Conservation (phyloP, 2,329 filamentous ascomycete genomes). For the Colletotrichum acutatum region DNA sequence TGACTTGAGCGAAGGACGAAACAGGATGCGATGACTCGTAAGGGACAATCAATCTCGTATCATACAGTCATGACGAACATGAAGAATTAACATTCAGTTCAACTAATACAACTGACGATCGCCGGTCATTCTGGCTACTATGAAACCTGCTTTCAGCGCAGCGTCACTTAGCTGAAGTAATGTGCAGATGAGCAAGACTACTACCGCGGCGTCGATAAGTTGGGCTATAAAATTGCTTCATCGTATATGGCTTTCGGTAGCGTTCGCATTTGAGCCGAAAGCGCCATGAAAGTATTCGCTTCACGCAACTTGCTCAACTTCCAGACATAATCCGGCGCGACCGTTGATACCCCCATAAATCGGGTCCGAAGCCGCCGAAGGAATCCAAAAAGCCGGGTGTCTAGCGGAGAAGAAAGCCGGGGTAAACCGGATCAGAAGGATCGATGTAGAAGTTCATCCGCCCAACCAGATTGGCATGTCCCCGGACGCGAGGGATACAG, state of each 20-base stretch:
- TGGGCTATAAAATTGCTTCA: neutral
- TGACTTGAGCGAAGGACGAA: no score
- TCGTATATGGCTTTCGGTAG: neutral
- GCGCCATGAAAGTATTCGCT: neutral
- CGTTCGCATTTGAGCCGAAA: neutral
- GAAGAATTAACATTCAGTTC: neutral
- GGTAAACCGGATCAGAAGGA: conserved; percentile 16
- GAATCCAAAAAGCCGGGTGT: neutral
- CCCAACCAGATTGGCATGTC: conserved; percentile 19
- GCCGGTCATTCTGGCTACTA: neutral
- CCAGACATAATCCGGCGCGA: neutral
- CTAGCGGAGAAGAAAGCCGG: conserved; percentile 26
- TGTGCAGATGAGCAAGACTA: no score
- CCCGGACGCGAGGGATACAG: conserved; percentile 17
- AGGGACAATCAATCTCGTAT: no score
- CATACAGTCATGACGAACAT: no score
- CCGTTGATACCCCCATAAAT: neutral
- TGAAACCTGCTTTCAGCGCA: neutral
- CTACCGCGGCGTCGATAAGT: neutral
- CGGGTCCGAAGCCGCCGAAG: neutral
- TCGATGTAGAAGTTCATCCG: conserved; percentile 27
- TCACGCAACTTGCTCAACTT: neutral
- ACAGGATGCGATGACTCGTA: no score
- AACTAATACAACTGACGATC: neutral
- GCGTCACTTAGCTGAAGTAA: neutral